phyloP scores from a whole-genome alignment of 495 filamentous ascomycete species.

The Aspergillus olivimuriae region DNA sequence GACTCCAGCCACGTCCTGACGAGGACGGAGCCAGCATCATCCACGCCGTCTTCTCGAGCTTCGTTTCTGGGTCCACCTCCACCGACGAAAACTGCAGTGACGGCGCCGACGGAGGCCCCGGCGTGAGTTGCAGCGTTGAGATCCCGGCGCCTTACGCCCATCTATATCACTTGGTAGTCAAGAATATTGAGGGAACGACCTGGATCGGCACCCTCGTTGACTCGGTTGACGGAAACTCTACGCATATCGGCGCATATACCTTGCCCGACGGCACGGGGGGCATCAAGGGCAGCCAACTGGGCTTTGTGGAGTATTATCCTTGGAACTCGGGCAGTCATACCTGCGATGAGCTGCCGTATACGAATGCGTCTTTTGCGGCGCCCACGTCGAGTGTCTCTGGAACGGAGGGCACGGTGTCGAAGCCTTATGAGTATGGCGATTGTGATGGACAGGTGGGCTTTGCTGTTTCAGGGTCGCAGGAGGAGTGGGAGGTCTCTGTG shows the following conservation, averaged over 20 bases:
- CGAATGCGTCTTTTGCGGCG: constrained; percentile 16
- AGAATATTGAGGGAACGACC: constrained; percentile 20
- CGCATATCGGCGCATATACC: constrained; percentile 20
- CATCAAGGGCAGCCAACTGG: constrained; percentile 13
- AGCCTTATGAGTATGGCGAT: constrained; percentile 27
- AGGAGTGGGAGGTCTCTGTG: constrained; percentile 14
- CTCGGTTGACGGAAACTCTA: constrained; percentile 8
- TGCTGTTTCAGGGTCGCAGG: constrained; percentile 4
- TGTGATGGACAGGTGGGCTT: constrained; percentile 22
- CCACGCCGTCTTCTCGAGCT: constrained; percentile 28
- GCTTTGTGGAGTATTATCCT: constrained; percentile 26
- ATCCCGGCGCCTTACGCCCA: constrained; percentile 11
- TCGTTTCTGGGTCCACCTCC: constrained; percentile 14
- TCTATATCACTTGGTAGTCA: constrained; percentile 14
- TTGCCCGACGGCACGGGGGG: constrained; percentile 16
- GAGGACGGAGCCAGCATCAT: constrained; percentile 12
- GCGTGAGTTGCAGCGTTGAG: constrained; percentile 22
- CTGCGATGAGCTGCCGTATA: constrained; percentile 16
- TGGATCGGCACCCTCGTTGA: constrained; percentile 25
- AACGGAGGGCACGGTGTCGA: constrained; percentile 3
- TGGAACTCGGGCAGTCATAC: constrained; percentile 16
- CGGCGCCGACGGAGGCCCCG: constrained; percentile 23
- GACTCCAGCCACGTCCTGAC: constrained; percentile 19
- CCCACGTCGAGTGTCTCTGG: constrained; percentile 8
- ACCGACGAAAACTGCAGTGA: constrained; percentile 19